phyloP scores from a whole-genome alignment of 2,329 filamentous ascomycete genomes.

The Xylogone sp. region DNA sequence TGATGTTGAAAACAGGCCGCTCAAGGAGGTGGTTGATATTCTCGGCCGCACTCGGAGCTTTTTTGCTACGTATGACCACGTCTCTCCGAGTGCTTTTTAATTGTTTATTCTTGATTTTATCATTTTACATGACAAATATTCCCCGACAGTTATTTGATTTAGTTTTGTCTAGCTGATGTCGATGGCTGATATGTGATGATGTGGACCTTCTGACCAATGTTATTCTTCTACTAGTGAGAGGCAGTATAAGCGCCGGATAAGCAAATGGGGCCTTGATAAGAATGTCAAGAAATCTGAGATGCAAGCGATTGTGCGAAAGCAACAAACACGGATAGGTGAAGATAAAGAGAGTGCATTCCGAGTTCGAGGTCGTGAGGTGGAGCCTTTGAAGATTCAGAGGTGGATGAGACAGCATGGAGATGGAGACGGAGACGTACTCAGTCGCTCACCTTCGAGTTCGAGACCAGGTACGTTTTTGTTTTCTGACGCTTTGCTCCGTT shows the following conservation, averaged over 20 bases:
- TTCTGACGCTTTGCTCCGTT: not conserved
- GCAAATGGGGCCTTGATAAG: conserved; percentile 8
- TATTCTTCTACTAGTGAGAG: conserved; percentile 5
- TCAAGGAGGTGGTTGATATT: conserved; percentile 5
- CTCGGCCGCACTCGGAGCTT: not conserved
- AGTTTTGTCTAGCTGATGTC: too few relatives aligned
- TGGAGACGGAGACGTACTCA: not conserved
- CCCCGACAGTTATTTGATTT: too few relatives aligned
- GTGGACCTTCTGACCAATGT: not conserved
- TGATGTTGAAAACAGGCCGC: conserved; percentile 1
- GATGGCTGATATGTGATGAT: not conserved
- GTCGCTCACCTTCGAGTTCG: not conserved
- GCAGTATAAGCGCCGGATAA: conserved; percentile 10
- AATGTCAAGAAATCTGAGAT: conserved; percentile 6
- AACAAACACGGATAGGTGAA: conserved; percentile 2
- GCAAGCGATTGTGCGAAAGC: conserved; percentile 5
- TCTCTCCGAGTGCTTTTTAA: conserved; percentile 41
- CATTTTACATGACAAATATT: conserved; percentile 22
- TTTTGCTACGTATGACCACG: conserved; percentile 5
- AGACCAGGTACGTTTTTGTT: not conserved
- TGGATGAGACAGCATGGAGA: conserved; percentile 4
- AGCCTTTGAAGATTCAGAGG: conserved; percentile 4
- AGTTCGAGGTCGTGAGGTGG: conserved; percentile 4
- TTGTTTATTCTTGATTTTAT: conserved; percentile 37
- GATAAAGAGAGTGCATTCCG: conserved; percentile 4